These are phyloP conservation scores for Tetrahymena malaccensis DNA, from an alignment of 73 alveolate species.

Conservation along the genomic window DNA sequence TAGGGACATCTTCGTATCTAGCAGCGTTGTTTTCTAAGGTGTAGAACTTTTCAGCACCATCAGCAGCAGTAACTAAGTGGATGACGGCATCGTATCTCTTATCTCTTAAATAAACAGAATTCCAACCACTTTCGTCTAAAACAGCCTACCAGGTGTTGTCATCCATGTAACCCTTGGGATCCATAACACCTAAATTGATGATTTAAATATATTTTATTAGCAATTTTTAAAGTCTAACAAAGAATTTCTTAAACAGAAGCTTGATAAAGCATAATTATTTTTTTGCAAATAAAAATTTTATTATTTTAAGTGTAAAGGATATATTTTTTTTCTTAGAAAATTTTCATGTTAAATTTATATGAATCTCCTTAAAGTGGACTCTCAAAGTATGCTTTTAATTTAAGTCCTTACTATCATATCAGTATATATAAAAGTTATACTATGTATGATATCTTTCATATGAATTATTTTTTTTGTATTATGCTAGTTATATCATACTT, in stretches of 20 bases:
- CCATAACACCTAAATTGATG: constrained; percentile 33
- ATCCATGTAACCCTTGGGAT: constrained; percentile 51
- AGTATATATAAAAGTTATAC: too few species aligned
- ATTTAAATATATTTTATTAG: background rate
- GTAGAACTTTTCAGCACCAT: constrained; percentile 59
- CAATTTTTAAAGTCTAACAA: too few species aligned
- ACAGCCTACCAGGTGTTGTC: constrained; percentile 52
- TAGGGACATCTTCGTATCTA: constrained; percentile 56
- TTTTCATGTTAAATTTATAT: too few species aligned
- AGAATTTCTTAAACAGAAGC: too few species aligned
- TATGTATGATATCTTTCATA: background rate
- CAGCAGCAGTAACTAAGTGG: constrained; percentile 77
- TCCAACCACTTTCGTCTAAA: constrained; percentile 54
- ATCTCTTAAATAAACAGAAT: constrained; percentile 54
- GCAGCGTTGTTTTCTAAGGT: constrained; percentile 46
- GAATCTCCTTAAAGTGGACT: too few species aligned
- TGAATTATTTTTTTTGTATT: too few species aligned
- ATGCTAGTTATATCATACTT: background rate
- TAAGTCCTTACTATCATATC: background rate
- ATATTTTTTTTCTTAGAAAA: too few species aligned
- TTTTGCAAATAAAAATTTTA: too few species aligned
- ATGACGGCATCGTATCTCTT: constrained; percentile 61
- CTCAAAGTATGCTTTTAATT: too few species aligned
- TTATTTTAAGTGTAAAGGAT: too few species aligned
- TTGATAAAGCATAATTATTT: too few species aligned